Conservation (phyloP, 73 alveolate species). For the Paramecium tetraurelia region DNA sequence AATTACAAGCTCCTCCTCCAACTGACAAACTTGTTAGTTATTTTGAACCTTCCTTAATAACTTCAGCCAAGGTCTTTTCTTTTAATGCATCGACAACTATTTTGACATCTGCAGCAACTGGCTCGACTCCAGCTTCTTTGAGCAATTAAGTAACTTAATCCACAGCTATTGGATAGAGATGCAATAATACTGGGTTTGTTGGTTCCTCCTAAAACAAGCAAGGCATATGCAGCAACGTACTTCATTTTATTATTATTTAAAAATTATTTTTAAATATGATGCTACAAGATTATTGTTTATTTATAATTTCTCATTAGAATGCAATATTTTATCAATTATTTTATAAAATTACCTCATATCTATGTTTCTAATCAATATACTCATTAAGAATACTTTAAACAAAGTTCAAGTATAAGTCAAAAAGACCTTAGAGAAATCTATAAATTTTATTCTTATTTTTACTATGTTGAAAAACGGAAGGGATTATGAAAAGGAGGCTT, state of each 20-base stretch:
- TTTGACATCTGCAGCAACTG: slow-evolving; percentile 29
- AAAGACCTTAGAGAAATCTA: no score
- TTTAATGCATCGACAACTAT: background rate
- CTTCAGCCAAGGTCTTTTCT: slow-evolving; percentile 43
- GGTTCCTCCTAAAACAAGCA: slow-evolving; percentile 43
- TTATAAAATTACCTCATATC: background rate
- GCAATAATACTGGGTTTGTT: background rate
- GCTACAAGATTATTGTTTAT: slow-evolving; percentile 11
- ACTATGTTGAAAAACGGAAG: no score
- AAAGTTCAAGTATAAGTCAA: no score
- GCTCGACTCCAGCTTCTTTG: slow-evolving; percentile 3
- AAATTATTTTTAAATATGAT: slow-evolving; percentile 35
- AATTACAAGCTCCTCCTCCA: slow-evolving; percentile 40
- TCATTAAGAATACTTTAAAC: background rate
- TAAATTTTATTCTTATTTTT: no score
- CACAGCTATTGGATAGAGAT: background rate
- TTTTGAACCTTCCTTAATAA: slow-evolving; percentile 19
- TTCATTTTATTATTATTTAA: slow-evolving; percentile 39
- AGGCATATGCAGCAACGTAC: slow-evolving; percentile 54
- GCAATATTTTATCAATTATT: background rate
- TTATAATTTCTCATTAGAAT: background rate
- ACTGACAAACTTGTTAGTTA: background rate
- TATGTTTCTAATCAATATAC: background rate
- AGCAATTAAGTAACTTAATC: background rate
- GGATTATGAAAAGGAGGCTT: no score